phyloP scores from a whole-genome alignment of 108 stramenopile species.

The Stephanodiscus minutulus region DNA sequence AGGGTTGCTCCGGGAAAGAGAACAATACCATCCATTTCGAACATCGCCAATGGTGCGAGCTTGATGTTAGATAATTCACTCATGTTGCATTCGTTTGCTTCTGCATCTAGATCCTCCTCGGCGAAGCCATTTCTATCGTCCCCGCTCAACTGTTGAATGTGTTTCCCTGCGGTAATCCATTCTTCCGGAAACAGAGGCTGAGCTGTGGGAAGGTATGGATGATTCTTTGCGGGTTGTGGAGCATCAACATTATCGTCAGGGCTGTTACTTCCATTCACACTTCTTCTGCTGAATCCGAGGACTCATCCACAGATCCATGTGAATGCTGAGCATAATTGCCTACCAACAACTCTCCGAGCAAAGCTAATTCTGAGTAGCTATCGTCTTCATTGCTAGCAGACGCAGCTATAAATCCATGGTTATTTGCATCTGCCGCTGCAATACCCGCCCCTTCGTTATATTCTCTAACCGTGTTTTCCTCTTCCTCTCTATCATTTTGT shows the following conservation, averaged over 20 bases:
- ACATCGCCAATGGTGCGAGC: constrained; percentile 51
- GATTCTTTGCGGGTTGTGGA: constrained; percentile 47
- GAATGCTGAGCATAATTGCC: not conserved
- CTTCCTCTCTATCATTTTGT: not conserved
- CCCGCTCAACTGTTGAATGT: constrained; percentile 7
- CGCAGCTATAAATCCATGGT: not conserved
- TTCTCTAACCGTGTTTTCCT: not conserved
- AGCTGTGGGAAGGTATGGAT: constrained; percentile 62
- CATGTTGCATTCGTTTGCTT: too few relatives aligned
- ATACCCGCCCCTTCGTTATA: not conserved
- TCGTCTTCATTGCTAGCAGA: not conserved
- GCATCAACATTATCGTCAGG: constrained; percentile 19
- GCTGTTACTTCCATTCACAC: not conserved
- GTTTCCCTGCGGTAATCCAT: constrained; percentile 37
- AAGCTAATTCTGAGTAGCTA: not conserved
- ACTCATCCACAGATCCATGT: not conserved
- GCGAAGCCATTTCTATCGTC: not conserved
- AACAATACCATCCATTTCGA: constrained; percentile 73
- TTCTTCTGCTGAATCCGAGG: not conserved
- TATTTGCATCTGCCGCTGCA: constrained; percentile 1
- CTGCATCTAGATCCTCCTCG: constrained; percentile 5
- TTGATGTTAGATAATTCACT: not conserved
- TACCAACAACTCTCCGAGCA: not conserved
- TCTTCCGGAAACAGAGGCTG: constrained; percentile 59
- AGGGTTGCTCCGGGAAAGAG: constrained; percentile 73